Evolutionary conservation across 805 yeast species (phyloP), one percentile per base, ranked within the genome.

Genomic region (Nakazawaea holstii): DNA sequence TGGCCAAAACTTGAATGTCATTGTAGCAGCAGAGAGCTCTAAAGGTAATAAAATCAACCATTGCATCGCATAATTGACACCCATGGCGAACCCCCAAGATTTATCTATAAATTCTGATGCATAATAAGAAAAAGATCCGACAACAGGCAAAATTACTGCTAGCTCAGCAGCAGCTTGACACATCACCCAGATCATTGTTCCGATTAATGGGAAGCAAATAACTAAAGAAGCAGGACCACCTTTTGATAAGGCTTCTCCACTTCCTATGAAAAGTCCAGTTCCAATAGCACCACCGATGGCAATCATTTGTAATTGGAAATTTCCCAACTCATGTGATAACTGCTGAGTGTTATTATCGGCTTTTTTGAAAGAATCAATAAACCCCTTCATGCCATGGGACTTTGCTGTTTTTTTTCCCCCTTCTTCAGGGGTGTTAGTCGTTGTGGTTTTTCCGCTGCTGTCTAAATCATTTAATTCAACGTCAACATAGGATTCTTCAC

Each of bases 261-360:
- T 74, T 47, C 87, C 87, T 46, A 82, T 76, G 53, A 83, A 80
- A 47, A 82, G 63, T 57, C 89, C 87, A 0, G 87, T 80, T 48
- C 87, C 87, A 35, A 82, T 76, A 35, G 82, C 73, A 41, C 85
- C 82, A 37, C 87, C 87, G 37, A 83, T 77, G 30, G 87, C 80
- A 50, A 83, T 74, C 77, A 83, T 80, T 54, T 80, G 80, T 55
- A 82, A 60, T 55, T 81, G 86, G 40, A 60, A 59, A n/a, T 56
- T 51, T 27, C 59, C 54, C 31, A 62, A 50, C 39, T 58, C 59
- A 26, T 58, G 64, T 15, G 45, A 35, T 11, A 41, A 31, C n/a
- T 41, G 38, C 33, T 41, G 38, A 20, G 54, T 45, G 9, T 56
- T 31, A 4, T 35, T 43, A 8, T 49, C 45, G 2, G 49, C 50